phyloP scores from a whole-genome alignment of 2,329 filamentous ascomycete species.

The Clonostachys rosea region DNA sequence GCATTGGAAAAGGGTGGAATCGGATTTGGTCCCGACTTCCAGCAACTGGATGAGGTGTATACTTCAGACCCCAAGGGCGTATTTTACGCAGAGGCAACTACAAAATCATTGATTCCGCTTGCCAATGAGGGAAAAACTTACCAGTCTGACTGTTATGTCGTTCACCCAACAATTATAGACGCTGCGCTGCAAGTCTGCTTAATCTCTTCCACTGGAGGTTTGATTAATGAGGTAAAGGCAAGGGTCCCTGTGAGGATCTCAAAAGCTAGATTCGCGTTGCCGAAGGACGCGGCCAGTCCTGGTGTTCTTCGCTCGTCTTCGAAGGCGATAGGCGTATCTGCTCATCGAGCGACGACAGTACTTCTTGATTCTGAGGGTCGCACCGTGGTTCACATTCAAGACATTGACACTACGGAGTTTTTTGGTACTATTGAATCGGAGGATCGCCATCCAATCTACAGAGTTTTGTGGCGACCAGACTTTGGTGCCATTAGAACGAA shows the following conservation, averaged over 20 bases:
- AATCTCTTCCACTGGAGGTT: neutral
- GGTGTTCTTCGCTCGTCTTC: neutral
- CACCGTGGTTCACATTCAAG: neutral
- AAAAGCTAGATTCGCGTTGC: neutral
- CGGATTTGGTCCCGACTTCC: neutral
- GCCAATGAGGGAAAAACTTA: neutral
- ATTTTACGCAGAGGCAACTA: neutral
- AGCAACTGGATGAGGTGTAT: neutral
- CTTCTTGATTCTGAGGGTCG: neutral
- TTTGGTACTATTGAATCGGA: neutral
- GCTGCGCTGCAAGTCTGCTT: neutral
- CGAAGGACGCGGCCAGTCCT: neutral
- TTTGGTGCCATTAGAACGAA: neutral
- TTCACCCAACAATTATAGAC: neutral
- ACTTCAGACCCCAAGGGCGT: neutral
- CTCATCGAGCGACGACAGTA: neutral
- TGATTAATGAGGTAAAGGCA: neutral
- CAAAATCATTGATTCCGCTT: no score
- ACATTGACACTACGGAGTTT: neutral
- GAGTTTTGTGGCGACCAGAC: neutral
- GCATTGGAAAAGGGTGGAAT: neutral
- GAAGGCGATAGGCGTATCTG: neutral
- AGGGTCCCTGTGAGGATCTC: neutral
- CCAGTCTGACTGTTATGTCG: neutral
- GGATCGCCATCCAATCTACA: neutral